Evolutionary conservation across 106 monocot genomes (phyloP).

Genomic region (Alisma plantagoaquatica): DNA sequence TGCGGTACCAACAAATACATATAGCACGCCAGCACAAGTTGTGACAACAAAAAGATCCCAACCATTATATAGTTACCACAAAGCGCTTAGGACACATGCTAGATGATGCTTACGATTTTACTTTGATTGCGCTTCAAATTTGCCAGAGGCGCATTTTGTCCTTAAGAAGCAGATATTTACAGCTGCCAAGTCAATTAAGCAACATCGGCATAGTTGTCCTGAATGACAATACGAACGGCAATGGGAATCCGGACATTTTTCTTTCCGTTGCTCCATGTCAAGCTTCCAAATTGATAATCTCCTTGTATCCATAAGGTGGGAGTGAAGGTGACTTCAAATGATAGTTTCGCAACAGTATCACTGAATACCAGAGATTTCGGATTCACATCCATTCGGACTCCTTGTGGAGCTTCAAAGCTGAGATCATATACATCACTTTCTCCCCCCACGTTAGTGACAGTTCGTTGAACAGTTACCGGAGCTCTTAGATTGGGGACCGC

Average conservation of each 20-base stretch:
- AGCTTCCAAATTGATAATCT: conserved; percentile 1
- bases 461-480: not conserved
- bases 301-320: not conserved
- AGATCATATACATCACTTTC: not conserved
- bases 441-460: conserved; percentile 6
- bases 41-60: too few species aligned
- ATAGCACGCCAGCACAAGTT: too few species aligned
- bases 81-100: too few species aligned
- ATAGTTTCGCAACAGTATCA: not conserved
- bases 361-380: not conserved
- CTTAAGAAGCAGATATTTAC: too few species aligned
- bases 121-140: too few species aligned
- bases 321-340: not conserved
- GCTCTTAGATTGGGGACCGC: not conserved
- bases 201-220: not conserved
- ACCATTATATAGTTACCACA: too few species aligned
- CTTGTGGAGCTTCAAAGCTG: conserved; percentile 1
- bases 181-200: too few species aligned
- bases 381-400: not conserved
- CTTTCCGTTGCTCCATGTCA: not conserved
- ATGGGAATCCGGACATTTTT: conserved; percentile 3
- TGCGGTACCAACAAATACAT: too few species aligned
- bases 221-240: conserved; percentile 3
- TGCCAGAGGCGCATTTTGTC: too few species aligned
- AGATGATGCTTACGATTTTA: too few species aligned